Base-by-base conservation (phyloP, 2,329 filamentous ascomycete genomes). In the Monosporascus sp. region DNA sequence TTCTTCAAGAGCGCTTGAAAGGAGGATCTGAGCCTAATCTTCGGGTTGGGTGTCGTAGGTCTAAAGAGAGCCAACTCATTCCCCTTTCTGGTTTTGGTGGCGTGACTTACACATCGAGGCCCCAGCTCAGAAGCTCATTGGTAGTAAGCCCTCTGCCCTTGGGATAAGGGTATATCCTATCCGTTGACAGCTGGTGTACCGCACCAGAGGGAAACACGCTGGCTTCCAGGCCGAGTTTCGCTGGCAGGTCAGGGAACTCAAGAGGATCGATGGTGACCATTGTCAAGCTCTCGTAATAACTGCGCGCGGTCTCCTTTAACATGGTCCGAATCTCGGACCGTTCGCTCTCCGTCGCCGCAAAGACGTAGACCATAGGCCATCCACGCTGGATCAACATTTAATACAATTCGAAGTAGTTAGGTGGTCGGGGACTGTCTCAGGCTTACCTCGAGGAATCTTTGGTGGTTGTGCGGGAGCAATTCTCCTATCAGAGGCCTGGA, bases 331-430 rank as follows among this genome's bases (percentile, higher is more conserved):
- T 60, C 18, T 58, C 48, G 14, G 66, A 56, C 0, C 70, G 65
- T 35, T 66, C 62, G 6, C 51, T 25, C 35, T 65, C 62, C 24
- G 65, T 67, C 5, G 55, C 47, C 7, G 67, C 65, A 52, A 73
- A 71, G 47, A 73, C 55, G 55, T 72, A 73, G 44, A 73, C 61
- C 57, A 72, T 71, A 6, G 70, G 65, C 64, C 64, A 69, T 20
- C 63, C 68, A 44, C 66, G 67, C 63, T 69, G 52, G 43, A 22
- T 6, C 9, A 15, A 22, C 8, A 25, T 20, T 43, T 49, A 18
- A n/a, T 46, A 15, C 18, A 37, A 22, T 15, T 47, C n/a, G 11
- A 15, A 22, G 9, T 6, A 8, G 7, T 31, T 9, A 35, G 15
- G 9, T 17, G 5, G 27, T 37, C 20, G n/a, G 35, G 15, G 39